Evolutionary conservation across 2,329 filamentous ascomycete genomes (phyloP), one percentile per base, ranked within the genome.

Genomic region (Fusarium xylarioides): DNA sequence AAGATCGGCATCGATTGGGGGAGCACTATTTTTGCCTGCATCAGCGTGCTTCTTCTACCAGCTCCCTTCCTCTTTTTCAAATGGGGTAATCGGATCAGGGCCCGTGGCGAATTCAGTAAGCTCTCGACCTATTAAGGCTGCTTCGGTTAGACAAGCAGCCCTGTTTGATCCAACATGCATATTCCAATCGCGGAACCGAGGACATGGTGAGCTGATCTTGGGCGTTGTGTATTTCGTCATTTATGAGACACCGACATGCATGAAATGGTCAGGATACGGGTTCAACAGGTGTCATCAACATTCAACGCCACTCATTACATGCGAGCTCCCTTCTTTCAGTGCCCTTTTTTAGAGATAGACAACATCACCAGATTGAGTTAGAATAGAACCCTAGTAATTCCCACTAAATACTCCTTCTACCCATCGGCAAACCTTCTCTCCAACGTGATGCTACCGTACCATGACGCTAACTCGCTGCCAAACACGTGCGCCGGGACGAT

Each of bases 1-100:
- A 55, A 43, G 37, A 55, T 55, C 37, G 53, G 53, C 26, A 55
- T 55, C 21, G 53, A 55, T 30, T 55, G 53, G 53, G 53, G 53
- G 37, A 55, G 53, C 53, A 55, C 53, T 32, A 55, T 55, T 21
- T 55, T 55, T 23, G 53, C 53, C 37, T 55, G 53, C 53, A 32
- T 55, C 43, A 55, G 53, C 28, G 53, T 55, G 53, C 53, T 55
- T 12, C 37, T 55, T 2, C 53, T 55, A 9, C 53, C 53, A 43
- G 53, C 53, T 8, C 53, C 53, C 1, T 55, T 55, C 38, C 53
- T 55, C 37, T 55, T 55, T 55, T 55, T 55, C 53, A 55, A 55
- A 55, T 55, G 53, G 53, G 53, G 53, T 23, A 23, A 43, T 43
- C 37, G 21, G 37, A 55, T 55, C 53, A 43, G 53, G 15, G 53